Evolutionary conservation across 2,329 filamentous ascomycete genomes (phyloP).

Genomic region (Arthrobotrys entomopaga): DNA sequence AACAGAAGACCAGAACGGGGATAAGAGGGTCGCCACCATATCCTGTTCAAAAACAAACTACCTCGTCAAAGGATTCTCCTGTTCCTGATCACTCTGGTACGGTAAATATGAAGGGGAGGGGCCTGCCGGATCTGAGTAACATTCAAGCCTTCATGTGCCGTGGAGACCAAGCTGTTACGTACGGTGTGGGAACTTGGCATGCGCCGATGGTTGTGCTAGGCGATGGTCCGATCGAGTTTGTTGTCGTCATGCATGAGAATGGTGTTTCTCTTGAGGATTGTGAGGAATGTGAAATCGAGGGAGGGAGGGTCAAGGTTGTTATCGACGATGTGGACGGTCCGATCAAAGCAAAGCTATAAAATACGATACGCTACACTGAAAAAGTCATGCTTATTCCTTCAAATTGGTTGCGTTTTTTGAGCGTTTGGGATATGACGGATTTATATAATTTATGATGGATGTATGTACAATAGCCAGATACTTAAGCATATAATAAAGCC

Average conservation of each 20-base stretch:
- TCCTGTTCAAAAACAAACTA: conserved; percentile 4
- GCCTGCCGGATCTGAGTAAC: conserved; percentile 76
- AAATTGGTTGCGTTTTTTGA: conserved; percentile 37
- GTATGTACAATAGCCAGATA: conserved; percentile 42
- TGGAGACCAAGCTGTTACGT: conserved; percentile 85
- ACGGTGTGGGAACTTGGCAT: conserved; percentile 92
- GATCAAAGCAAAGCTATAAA: conserved; percentile 35
- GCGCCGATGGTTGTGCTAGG: conserved; percentile 94
- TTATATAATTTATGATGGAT: background rate
- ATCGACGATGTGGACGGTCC: conserved; percentile 41
- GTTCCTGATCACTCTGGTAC: conserved; percentile 25
- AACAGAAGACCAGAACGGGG: conserved; percentile 12
- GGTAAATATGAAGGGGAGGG: conserved; percentile 63
- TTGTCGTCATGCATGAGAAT: conserved; percentile 89
- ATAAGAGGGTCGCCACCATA: conserved; percentile 30
- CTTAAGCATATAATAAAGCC: background rate
- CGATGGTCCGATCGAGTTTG: conserved; percentile 76
- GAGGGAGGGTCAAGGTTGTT: conserved; percentile 60
- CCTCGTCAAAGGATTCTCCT: background rate
- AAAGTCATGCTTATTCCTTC: conserved; percentile 59
- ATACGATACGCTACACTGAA: conserved; percentile 35
- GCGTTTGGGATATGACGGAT: conserved; percentile 24
- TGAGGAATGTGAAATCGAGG: conserved; percentile 73
- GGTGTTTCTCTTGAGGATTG: conserved; percentile 85
- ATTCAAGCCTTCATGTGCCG: conserved; percentile 82